Base-by-base conservation (phyloP, 164 flowering plant genomes). In the Piper betle region DNA sequence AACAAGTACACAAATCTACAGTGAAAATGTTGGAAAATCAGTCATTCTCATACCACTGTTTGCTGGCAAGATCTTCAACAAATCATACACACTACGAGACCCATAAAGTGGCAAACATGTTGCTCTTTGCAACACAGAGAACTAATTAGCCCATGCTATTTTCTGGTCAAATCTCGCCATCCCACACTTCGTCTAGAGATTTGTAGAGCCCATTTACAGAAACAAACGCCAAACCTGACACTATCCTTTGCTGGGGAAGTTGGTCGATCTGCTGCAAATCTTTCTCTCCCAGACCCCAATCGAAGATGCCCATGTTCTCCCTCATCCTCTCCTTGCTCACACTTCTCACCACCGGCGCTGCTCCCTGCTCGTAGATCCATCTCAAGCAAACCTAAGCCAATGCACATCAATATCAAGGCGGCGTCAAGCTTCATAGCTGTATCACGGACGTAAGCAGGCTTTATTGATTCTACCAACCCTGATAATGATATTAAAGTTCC, bases 341-440 rank as follows among this genome's bases (percentile, higher is more conserved):
- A 61, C 78, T 75, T 66, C 72, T 75, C 52, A 61, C 67, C 53
- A 75, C n/a, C 3, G 62, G 9, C 39, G 53, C 66, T 41, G 66
- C 75, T 38, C 73, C 75, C 56, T 72, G 71, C 59, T 72, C 73
- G 52, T 50, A 43, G 63, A 62, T 65, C 78, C 78, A 75, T 57
- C 73, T 71, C 58, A 71, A 60, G 40, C 66, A 68, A 15, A 75
- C 65, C 78, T 75, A 58, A 12, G 41, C 42, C 15, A 58, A 33
- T 37, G n/a, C n/a, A 57, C n/a, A 2, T 41, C 12, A 41, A 39
- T 42, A 4, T 41, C 43, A 4, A 41, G 43, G 43, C 43, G 43
- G 4, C 43, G n/a, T 41, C 43, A n/a, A n/a, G n/a, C n/a, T n/a
- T n/a, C n/a, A n/a, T n/a, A n/a, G n/a, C n/a, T n/a, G n/a, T n/a